These are phyloP conservation scores for Mycena albidolilacea DNA, from an alignment of 768 basidiomycete species.

Conservation along the genomic window DNA sequence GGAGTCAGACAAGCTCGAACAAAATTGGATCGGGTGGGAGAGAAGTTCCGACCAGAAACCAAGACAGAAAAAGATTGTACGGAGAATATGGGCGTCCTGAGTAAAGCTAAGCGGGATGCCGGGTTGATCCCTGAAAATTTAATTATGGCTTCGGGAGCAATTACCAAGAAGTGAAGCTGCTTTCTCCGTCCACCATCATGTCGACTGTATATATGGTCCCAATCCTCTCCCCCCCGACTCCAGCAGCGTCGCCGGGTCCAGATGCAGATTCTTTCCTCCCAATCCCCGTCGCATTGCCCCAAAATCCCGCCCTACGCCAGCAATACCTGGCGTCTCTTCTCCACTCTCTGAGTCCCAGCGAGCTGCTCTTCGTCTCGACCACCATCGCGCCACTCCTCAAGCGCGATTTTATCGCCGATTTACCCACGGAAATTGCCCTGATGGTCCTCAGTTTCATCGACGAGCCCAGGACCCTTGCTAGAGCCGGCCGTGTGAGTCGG, in stretches of 20 bases:
- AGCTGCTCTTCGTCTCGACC: conserved; percentile 77
- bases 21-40: neutral
- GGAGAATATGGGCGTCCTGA: no score
- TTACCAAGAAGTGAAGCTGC: neutral
- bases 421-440: conserved; percentile 80
- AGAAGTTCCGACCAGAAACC: neutral
- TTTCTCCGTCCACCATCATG: conserved; percentile 23
- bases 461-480: conserved; percentile 77
- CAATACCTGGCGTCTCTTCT: conserved; percentile 68
- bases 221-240: conserved; percentile 71
- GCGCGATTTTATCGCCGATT: conserved; percentile 70
- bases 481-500: conserved; percentile 78
- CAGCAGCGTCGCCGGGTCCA: conserved; percentile 71
- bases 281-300: conserved; percentile 45
- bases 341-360: conserved; percentile 67
- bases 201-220: conserved; percentile 63
- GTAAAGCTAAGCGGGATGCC: neutral
- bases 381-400: conserved; percentile 76
- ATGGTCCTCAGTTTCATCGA: conserved; percentile 85
- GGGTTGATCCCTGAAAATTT: neutral
- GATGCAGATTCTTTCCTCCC: conserved; percentile 38
- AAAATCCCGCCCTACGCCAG: conserved; percentile 60
- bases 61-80: no score
- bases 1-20: no score
- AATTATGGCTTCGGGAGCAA: neutral